These are phyloP conservation scores for Gloeostereum incarnatum DNA, from an alignment of 768 basidiomycete genomes.

Conservation along the genomic window DNA sequence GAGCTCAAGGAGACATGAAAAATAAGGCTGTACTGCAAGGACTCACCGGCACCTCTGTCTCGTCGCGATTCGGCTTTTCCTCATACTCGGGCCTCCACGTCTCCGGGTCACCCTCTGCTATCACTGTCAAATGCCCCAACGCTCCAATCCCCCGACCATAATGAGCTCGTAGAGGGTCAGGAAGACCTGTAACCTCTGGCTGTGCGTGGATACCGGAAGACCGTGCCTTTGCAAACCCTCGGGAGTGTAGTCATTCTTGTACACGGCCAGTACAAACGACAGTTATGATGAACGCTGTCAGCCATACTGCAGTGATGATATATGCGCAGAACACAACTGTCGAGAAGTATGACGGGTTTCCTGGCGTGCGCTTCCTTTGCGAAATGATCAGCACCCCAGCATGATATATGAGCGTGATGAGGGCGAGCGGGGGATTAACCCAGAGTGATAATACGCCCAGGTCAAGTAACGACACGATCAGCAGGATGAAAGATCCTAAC, in stretches of 20 bases:
- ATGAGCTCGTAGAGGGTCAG: constrained; percentile 16
- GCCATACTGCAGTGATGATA: constrained; percentile 20
- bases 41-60: neutral
- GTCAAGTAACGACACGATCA: constrained; percentile 23
- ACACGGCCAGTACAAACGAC: constrained; percentile 14
- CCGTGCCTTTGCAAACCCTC: constrained; percentile 14
- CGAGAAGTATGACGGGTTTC: constrained; percentile 22
- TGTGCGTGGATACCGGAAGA: constrained; percentile 17
- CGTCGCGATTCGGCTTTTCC: constrained; percentile 3
- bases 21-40: neutral
- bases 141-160: constrained; percentile 15
- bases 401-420: constrained; percentile 22
- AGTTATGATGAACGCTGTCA: constrained; percentile 18
- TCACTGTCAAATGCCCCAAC: constrained; percentile 19
- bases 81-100: constrained; percentile 15
- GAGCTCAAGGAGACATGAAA: neutral
- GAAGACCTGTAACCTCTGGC: constrained; percentile 20
- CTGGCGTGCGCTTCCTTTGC: constrained; percentile 13
- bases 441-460: constrained; percentile 23
- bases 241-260: constrained; percentile 10
- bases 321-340: constrained; percentile 20
- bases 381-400: constrained; percentile 16
- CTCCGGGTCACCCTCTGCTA: constrained; percentile 20
- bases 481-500: constrained; percentile 13
- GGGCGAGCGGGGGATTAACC: constrained; percentile 18